Evolutionary conservation across 1,139 yeast genomes (phyloP).

Genomic region (Kazachstania sp.): DNA sequence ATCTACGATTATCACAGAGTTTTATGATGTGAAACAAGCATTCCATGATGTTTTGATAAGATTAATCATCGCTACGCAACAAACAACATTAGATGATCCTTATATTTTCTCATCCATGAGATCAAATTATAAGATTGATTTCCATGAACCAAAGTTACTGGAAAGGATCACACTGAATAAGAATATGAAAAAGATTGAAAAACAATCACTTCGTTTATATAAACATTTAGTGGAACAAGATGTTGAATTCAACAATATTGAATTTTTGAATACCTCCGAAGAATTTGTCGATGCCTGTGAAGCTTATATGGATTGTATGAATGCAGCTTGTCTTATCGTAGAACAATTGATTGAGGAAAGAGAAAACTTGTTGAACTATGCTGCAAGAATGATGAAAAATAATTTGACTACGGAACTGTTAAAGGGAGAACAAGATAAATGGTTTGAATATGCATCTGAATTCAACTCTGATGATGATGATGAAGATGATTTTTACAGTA

Average conservation of each 20-base stretch:
- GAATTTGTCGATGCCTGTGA: conserved; percentile 29
- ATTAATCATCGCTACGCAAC: conserved; percentile 60
- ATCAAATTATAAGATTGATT: conserved; percentile 37
- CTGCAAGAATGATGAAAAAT: conserved; percentile 70
- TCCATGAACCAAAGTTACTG: conserved; percentile 33
- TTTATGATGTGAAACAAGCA: conserved; percentile 65
- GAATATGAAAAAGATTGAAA: conserved; percentile 32
- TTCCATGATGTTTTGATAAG: conserved; percentile 56
- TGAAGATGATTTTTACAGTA: neutral
- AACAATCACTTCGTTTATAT: conserved; percentile 42
- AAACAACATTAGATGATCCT: conserved; percentile 63
- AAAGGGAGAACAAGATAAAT: conserved; percentile 38
- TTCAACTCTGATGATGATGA: conserved; percentile 12
- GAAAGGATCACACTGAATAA: conserved; percentile 7
- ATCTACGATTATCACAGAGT: conserved; percentile 50
- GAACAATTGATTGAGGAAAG: conserved; percentile 60
- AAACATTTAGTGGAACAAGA: conserved; percentile 41
- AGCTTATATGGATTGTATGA: conserved; percentile 40
- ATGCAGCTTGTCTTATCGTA: conserved; percentile 39
- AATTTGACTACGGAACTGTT: conserved; percentile 57
- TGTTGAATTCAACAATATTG: conserved; percentile 38
- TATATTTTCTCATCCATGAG: conserved; percentile 58
- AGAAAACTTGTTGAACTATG: conserved; percentile 59
- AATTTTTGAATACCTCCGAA: conserved; percentile 40
- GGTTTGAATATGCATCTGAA: conserved; percentile 14